phyloP scores from a whole-genome alignment of 768 basidiomycete species.

The Chiua virens region DNA sequence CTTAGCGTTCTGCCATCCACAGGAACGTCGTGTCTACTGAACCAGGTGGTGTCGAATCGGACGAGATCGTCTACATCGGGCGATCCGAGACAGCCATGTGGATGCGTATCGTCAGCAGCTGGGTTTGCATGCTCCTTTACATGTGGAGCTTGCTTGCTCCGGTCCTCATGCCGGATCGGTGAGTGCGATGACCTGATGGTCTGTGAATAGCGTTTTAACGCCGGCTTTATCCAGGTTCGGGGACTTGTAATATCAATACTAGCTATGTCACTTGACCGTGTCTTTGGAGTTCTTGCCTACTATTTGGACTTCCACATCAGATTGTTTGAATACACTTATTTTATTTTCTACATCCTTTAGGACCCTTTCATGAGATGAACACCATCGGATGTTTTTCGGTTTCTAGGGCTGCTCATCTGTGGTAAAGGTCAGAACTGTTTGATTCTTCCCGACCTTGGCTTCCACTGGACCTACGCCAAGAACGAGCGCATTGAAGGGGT shows the following conservation, averaged over 20 bases:
- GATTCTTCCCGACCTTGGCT: too few species aligned
- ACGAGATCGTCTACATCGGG: conserved; percentile 85
- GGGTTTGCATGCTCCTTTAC: conserved; percentile 88
- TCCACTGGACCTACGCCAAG: conserved; percentile 51
- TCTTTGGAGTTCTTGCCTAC: background rate
- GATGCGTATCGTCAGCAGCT: conserved; percentile 96
- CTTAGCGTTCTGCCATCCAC: conserved; percentile 4
- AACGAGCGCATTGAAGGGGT: background rate
- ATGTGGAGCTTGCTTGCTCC: conserved; percentile 89
- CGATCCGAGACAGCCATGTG: conserved; percentile 98
- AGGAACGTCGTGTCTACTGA: conserved; percentile 76
- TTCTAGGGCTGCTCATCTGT: too few species aligned
- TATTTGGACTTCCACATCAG: background rate
- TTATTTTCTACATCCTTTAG: background rate
- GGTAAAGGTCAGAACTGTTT: too few species aligned
- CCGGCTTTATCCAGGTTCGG: conserved; percentile 19
- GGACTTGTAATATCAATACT: conserved; percentile 18
- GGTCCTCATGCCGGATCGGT: conserved; percentile 88
- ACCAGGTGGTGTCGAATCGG: conserved; percentile 49
- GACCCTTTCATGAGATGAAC: too few species aligned
- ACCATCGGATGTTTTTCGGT: background rate
- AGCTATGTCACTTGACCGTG: background rate
- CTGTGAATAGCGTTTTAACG: conserved; percentile 4
- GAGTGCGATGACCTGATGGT: conserved; percentile 26
- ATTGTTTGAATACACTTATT: background rate